phyloP scores from a whole-genome alignment of 108 stramenopile genomes.

The Nitzschia sp. region DNA sequence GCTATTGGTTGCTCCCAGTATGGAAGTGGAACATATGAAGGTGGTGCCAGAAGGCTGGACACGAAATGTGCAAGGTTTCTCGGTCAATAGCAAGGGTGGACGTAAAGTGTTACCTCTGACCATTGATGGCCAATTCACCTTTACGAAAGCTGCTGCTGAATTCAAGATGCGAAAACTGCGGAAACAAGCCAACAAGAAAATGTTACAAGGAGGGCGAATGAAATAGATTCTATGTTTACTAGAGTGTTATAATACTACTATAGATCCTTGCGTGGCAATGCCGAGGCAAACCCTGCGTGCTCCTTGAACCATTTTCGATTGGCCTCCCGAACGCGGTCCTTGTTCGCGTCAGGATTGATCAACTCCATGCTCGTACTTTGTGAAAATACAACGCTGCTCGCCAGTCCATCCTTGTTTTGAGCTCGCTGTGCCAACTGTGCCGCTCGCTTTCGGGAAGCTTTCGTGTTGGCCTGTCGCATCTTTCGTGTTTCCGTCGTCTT shows the following conservation, averaged over 20 bases:
- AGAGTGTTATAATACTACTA: not conserved
- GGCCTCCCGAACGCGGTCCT: slow-evolving; percentile 62
- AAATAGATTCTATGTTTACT: slow-evolving; percentile 21
- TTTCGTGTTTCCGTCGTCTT: slow-evolving; percentile 74
- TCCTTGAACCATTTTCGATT: slow-evolving; percentile 91
- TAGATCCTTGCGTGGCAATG: slow-evolving; percentile 51
- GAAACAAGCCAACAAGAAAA: slow-evolving; percentile 51
- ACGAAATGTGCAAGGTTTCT: slow-evolving; percentile 55
- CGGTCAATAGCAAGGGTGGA: slow-evolving; percentile 43
- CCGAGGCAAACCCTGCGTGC: slow-evolving; percentile 85
- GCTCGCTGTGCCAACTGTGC: slow-evolving; percentile 51
- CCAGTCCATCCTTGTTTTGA: slow-evolving; percentile 73
- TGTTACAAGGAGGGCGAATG: slow-evolving; percentile 71
- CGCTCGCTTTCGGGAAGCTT: slow-evolving; percentile 69
- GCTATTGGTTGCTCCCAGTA: slow-evolving; percentile 50
- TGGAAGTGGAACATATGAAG: slow-evolving; percentile 41
- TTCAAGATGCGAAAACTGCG: slow-evolving; percentile 73
- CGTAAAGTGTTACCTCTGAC: slow-evolving; percentile 62
- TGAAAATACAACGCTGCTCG: slow-evolving; percentile 84
- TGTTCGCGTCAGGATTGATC: slow-evolving; percentile 85
- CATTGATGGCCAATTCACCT: slow-evolving; percentile 61
- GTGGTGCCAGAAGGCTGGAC: slow-evolving; percentile 79
- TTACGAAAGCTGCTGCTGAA: slow-evolving; percentile 65
- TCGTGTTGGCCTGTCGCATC: slow-evolving; percentile 81
- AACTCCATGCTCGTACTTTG: slow-evolving; percentile 84